Conservation (phyloP, 176 grass and related monocot species). For the Bromus sterilis region DNA sequence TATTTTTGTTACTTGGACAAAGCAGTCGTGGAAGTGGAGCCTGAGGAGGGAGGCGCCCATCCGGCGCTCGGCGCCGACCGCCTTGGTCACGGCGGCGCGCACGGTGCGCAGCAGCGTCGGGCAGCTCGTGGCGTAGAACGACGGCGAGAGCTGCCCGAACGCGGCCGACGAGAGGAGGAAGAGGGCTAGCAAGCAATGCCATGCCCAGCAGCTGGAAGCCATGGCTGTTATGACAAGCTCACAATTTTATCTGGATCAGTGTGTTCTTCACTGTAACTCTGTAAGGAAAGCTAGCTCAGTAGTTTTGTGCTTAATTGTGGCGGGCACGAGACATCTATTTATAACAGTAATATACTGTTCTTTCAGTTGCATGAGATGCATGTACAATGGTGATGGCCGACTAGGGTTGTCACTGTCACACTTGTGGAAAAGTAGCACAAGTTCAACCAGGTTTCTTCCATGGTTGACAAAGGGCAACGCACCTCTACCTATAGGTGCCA, state of each 20-base stretch:
- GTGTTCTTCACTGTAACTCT: not conserved
- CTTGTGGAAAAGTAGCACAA: too few relatives aligned
- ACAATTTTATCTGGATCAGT: not conserved
- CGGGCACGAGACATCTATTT: not conserved
- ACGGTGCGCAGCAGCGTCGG: constrained; percentile 31
- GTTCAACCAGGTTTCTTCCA: not conserved
- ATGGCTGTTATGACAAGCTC: not conserved
- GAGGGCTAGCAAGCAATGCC: constrained; percentile 20
- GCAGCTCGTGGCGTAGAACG: constrained; percentile 47
- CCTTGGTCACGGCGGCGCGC: constrained; percentile 24
- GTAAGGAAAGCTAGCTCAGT: not conserved
- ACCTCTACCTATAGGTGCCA: not conserved
- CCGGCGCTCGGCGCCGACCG: constrained; percentile 35
- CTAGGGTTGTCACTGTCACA: too few relatives aligned
- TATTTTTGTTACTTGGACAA: constrained; percentile 33
- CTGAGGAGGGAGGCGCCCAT: constrained; percentile 64
- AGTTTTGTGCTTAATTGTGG: not conserved
- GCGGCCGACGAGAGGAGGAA: constrained; percentile 18
- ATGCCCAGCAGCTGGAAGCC: not conserved
- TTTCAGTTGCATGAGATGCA: not conserved
- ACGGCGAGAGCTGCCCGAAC: constrained; percentile 38
- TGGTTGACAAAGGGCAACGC: not conserved
- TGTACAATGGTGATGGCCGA: too few relatives aligned
- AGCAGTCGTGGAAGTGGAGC: constrained; percentile 20
- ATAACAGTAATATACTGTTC: not conserved